Evolutionary conservation across 768 basidiomycete genomes (phyloP).

Genomic region (Leucosporidium scottii): DNA sequence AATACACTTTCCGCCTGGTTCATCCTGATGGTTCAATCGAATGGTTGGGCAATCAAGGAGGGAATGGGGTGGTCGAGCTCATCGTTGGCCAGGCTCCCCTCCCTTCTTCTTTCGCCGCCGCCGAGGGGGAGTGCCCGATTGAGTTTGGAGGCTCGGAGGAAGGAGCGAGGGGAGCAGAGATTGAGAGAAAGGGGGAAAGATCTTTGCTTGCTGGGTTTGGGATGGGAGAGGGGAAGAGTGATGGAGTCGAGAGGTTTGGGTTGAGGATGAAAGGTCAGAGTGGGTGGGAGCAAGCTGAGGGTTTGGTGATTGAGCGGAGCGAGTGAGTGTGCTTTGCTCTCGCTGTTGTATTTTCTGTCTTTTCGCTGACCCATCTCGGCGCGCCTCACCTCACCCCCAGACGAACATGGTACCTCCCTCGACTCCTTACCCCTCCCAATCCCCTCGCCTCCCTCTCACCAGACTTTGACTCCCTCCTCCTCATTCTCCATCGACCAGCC

Average conservation of each 20-base stretch:
- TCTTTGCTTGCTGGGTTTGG: background rate
- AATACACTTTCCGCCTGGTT: too few relatives aligned
- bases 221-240: too few relatives aligned
- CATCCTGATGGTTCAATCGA: background rate
- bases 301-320: conserved; percentile 18
- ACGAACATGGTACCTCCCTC: conserved; percentile 23
- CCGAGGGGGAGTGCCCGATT: background rate
- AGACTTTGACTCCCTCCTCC: conserved; percentile 3
- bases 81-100: background rate
- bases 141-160: background rate
- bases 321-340: too few relatives aligned
- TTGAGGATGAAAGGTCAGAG: background rate
- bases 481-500: conserved; percentile 7
- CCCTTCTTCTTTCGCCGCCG: background rate
- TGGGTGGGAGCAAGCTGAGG: background rate
- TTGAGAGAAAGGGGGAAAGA: background rate
- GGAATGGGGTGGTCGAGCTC: background rate
- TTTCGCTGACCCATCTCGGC: too few relatives aligned
- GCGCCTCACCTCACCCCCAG: too few relatives aligned
- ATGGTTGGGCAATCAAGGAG: background rate
- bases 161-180: background rate
- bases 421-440: background rate
- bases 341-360: too few relatives aligned
- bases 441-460: conserved; percentile 1
- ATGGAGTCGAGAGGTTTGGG: background rate